These are phyloP conservation scores for Aspergillus affinis DNA, from an alignment of 495 filamentous ascomycete species.

Conservation along the genomic window DNA sequence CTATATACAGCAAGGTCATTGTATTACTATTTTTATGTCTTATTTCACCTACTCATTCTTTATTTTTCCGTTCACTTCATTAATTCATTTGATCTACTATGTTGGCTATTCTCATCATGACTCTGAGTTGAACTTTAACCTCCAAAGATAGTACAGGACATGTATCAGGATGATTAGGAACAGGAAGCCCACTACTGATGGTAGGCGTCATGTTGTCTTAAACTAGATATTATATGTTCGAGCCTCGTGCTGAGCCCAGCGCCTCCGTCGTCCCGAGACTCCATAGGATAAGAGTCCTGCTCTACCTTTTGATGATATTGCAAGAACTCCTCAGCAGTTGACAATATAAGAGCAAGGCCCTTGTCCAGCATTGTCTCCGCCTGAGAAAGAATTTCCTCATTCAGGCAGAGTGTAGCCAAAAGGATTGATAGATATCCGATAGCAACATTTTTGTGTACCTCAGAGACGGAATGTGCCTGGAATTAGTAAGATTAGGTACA, in stretches of 20 bases:
- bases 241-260: slow-evolving; percentile 60
- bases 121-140: too few relatives aligned
- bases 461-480: slow-evolving; percentile 81
- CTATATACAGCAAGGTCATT: too few relatives aligned
- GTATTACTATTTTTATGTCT: too few relatives aligned
- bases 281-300: slow-evolving; percentile 26
- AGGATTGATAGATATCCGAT: slow-evolving; percentile 89
- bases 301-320: slow-evolving; percentile 75
- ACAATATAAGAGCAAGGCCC: slow-evolving; percentile 62
- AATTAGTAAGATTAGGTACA: slow-evolving; percentile 11
- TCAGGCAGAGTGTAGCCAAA: slow-evolving; percentile 74
- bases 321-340: slow-evolving; percentile 84
- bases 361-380: slow-evolving; percentile 55
- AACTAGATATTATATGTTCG: slow-evolving; percentile 43
- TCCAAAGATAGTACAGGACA: too few relatives aligned
- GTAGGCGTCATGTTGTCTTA: slow-evolving; percentile 21
- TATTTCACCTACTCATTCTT: too few relatives aligned
- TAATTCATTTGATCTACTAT: too few relatives aligned
- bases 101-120: too few relatives aligned
- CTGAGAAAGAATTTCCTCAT: slow-evolving; percentile 47
- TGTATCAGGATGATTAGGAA: background rate
- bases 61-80: too few relatives aligned
- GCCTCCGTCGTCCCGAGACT: slow-evolving; percentile 31
- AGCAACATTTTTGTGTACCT: slow-evolving; percentile 82
- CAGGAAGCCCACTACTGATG: background rate